These are phyloP conservation scores for Cladosporium halotolerans DNA, from an alignment of 2,329 filamentous ascomycete species.

Conservation along the genomic window DNA sequence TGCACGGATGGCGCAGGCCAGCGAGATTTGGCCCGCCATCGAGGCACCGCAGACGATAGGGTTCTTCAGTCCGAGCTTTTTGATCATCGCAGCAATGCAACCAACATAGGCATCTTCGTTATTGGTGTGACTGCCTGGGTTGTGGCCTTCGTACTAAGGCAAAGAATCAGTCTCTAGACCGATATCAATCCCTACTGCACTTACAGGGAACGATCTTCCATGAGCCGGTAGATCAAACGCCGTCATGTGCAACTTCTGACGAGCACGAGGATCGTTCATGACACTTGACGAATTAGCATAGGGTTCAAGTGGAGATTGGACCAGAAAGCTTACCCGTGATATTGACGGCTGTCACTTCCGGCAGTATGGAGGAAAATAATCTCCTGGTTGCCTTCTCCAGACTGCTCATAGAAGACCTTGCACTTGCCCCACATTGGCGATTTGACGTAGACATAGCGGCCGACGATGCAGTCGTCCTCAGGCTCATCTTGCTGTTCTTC, in stretches of 20 bases:
- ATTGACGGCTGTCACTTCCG: constrained; percentile 44
- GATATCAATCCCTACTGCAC: neutral
- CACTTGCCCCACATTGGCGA: constrained; percentile 42
- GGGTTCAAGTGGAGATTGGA: neutral
- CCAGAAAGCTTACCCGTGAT: constrained; percentile 34
- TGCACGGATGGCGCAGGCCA: constrained; percentile 42
- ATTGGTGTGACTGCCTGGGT: constrained; percentile 42
- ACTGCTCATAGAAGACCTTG: constrained; percentile 46
- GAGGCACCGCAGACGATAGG: constrained; percentile 46
- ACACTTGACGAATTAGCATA: constrained; percentile 24
- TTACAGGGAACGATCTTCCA: constrained; percentile 41
- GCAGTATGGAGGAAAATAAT: constrained; percentile 35
- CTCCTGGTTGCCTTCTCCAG: constrained; percentile 41
- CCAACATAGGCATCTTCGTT: constrained; percentile 44
- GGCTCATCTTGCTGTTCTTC: constrained; percentile 34
- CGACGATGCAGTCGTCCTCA: constrained; percentile 41
- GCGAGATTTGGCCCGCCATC: constrained; percentile 47
- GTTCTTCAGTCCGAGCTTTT: constrained; percentile 38
- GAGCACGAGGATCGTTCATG: constrained; percentile 44
- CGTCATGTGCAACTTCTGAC: constrained; percentile 44
- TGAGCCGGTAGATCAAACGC: constrained; percentile 47
- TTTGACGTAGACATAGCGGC: constrained; percentile 43
- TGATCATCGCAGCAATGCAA: constrained; percentile 41
- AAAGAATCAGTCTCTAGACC: neutral
- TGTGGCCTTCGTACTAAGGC: constrained; percentile 4